Evolutionary conservation across 805 yeast species (phyloP), one percentile per base, ranked within the genome.

Genomic region (Candida nanaspora): DNA sequence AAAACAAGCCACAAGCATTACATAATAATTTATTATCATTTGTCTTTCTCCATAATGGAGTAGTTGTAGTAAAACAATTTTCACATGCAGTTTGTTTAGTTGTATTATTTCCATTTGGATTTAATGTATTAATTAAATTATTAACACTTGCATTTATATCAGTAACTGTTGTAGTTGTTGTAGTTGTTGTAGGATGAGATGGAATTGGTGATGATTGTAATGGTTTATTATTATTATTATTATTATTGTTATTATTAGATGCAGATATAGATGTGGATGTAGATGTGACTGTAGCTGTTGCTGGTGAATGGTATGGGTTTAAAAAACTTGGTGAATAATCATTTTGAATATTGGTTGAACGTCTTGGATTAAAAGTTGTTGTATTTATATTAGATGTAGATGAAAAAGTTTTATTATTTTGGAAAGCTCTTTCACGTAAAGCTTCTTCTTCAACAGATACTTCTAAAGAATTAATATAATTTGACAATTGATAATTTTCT

Each of bases 1-100:
- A 70, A 53, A 88, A 87, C 42, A 87, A 67, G 0, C 96, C 96
- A 67, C 96, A 87, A 2, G 97, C 97, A 63, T 89, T 89, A 59
- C 97, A 89, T 33, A 89, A 72, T 29, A 88, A 85, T 51, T 80
- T 76, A 23, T 89, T 91, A 20, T 85, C 79, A 49, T 86, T 94
- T 9, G 66, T 61, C 48, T 96, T 74, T 55, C 97, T 75, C 97
- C 97, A 89, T 15, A 89, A 69, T 1, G 97, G 97, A 2, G 97
- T 89, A 4, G 94, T 87, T 32, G 88, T 81, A 1, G 97, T 89
- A 52, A 80, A 75, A 63, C 97, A 89, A 61, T 89, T 89, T 51
- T 82, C 86, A 59, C 97, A 89, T 23, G 78, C 69, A 1, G 89
- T 48, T 33, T 51, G 50, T 29, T 46, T 47, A 7, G 45, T 28